Evolutionary conservation across 495 filamentous ascomycete genomes (phyloP), one percentile per base, ranked within the genome.

Genomic region (Clavariopsis aquatica): DNA sequence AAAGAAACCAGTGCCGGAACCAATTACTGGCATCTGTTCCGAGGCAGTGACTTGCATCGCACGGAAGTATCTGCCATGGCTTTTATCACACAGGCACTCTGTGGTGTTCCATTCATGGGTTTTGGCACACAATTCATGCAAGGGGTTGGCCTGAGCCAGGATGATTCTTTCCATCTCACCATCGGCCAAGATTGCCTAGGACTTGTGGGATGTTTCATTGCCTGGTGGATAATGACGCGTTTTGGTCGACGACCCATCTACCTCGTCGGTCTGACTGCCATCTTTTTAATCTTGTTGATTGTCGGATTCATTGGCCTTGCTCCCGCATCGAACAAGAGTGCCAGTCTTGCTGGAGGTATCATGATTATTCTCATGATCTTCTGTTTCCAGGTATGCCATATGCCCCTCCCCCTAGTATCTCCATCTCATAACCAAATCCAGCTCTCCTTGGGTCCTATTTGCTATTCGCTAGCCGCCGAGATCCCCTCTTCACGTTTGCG

Each of bases 1-100:
- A 60, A 60, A 23, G 55, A 60, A 19, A 31, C 60, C 4, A 19
- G 7, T 19, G 34, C 46, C 22, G 56, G 63, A 6, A 49, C 58
- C 1, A 20, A 24, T 1, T 90, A 89, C 67, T 69, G 80, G 53
- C 88, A 92, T 66, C 89, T 88, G 73, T 92, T 92, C 79, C 85
- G 80, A 68, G 89, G 89, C 1, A 81, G 82, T 17, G 85, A 93
- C 66, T 76, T 85, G 24, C 84, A 87, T 38, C 87, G 90, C 23
- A 93, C 90, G 13, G 63, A 66, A 26, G 88, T 91, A 68, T 83
- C 88, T 28, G 88, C 84, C 73, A 87, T 89, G 83, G 84, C 86
- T 55, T 93, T 89, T 87, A 87, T 86, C 4, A 90, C 91, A 56
- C 90, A 93, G 73, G 89, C 89, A 52, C 73, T 92, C 0, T 85